phyloP scores from a whole-genome alignment of 176 grass and related monocot species.

The Raddia guianensis region DNA sequence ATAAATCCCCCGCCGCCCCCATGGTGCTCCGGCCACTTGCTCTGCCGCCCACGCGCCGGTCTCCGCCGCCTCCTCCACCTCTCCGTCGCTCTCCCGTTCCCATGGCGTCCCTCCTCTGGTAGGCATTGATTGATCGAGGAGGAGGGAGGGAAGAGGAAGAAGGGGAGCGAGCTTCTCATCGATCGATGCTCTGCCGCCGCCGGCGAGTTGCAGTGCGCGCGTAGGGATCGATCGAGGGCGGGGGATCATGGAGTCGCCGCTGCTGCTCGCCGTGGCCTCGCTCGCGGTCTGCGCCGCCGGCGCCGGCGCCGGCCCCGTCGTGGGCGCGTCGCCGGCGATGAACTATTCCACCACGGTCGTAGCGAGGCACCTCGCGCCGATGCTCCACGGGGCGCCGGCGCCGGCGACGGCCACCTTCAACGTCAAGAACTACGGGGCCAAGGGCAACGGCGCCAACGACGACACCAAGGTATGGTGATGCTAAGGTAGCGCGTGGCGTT shows the following conservation, averaged over 20 bases:
- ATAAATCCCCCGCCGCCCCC: neutral
- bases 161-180: neutral
- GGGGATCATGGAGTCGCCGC: slow-evolving; percentile 29
- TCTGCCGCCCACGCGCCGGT: too few species aligned
- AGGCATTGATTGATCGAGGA: neutral
- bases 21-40: neutral
- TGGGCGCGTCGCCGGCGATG: neutral
- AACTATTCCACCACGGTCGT: neutral
- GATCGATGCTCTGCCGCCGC: neutral
- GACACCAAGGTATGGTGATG: slow-evolving; percentile 41
- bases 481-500: neutral
- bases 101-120: too few species aligned
- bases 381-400: neutral
- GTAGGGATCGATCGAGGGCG: neutral
- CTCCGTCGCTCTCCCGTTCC: too few species aligned
- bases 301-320: too few species aligned
- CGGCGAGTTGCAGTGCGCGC: neutral
- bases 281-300: neutral
- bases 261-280: neutral
- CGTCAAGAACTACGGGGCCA: slow-evolving; percentile 49
- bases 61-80: too few species aligned
- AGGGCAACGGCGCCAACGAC: slow-evolving; percentile 46
- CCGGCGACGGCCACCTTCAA: slow-evolving; percentile 16
- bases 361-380: neutral
- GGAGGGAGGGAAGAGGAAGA: neutral